phyloP scores from a whole-genome alignment of 371 early-diverging fungal genomes.

The Coemansia sp. region DNA sequence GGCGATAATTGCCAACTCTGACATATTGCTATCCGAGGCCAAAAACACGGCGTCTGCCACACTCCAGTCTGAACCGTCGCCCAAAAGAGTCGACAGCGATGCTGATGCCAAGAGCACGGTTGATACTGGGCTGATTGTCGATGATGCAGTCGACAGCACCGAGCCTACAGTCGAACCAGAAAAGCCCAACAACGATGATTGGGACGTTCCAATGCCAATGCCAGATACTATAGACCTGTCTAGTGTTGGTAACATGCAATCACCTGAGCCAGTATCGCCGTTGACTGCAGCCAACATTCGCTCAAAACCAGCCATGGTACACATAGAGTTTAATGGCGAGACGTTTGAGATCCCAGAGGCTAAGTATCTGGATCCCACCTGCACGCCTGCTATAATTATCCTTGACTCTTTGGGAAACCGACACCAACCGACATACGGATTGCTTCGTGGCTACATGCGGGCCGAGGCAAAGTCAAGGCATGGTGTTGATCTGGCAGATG shows the following conservation, averaged over 20 bases:
- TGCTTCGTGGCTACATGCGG: constrained; percentile 52
- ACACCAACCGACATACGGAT: constrained; percentile 50
- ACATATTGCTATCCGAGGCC: constrained; percentile 36
- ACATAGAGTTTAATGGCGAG: constrained; percentile 13
- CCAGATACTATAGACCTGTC: neutral
- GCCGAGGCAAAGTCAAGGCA: constrained; percentile 54
- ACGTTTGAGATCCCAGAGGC: constrained; percentile 6
- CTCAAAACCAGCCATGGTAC: neutral
- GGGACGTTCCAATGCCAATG: neutral
- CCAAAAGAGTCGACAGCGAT: neutral
- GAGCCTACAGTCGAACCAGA: neutral
- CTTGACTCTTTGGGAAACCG: constrained; percentile 61
- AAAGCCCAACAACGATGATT: neutral
- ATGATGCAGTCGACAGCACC: neutral
- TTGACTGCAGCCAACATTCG: neutral
- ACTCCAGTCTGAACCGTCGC: neutral
- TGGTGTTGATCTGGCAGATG: constrained; percentile 7
- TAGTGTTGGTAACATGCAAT: neutral
- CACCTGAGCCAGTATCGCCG: neutral
- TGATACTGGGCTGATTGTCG: neutral
- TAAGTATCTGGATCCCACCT: constrained; percentile 19
- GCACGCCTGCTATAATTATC: constrained; percentile 52
- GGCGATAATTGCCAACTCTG: constrained; percentile 64
- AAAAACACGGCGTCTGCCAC: neutral
- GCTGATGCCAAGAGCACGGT: constrained; percentile 1